Evolutionary conservation across 2,329 filamentous ascomycete species (phyloP).

Genomic region (Fusarium denticulatum): DNA sequence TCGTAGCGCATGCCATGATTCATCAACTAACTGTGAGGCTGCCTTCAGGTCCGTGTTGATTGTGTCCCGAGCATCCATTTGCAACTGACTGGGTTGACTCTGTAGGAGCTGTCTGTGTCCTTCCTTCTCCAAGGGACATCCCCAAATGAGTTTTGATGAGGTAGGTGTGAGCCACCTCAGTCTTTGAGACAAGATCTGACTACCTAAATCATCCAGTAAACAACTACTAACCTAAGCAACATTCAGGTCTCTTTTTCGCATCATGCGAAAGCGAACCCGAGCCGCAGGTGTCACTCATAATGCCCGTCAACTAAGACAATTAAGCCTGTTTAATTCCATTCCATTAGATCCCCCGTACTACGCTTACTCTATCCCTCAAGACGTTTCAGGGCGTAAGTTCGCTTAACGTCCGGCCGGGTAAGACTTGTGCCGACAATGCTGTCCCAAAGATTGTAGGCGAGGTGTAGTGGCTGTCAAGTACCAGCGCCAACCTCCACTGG

Average conservation of each 20-base stretch:
- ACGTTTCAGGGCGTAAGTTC: slow-evolving; percentile 29
- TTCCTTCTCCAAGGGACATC: neutral
- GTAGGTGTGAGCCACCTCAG: neutral
- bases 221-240: neutral
- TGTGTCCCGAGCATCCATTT: neutral
- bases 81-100: neutral
- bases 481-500: neutral
- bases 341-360: neutral
- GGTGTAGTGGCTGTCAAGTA: neutral
- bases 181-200: neutral
- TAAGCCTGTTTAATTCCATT: neutral
- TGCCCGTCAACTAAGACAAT: slow-evolving; percentile 1
- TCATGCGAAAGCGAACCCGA: slow-evolving; percentile 1
- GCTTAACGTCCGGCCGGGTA: slow-evolving; percentile 26
- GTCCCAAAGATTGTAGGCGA: slow-evolving; percentile 18
- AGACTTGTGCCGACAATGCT: slow-evolving; percentile 14
- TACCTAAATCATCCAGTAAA: neutral
- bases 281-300: neutral
- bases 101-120: neutral
- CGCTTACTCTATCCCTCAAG: slow-evolving; percentile 8
- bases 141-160: slow-evolving; percentile 6
- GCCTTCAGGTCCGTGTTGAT: slow-evolving; percentile 9
- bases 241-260: slow-evolving; percentile 4
- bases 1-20: neutral
- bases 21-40: slow-evolving; percentile 14